Evolutionary conservation across 176 grass and related monocot species (phyloP).

Genomic region (Hordeum vulgare): DNA sequence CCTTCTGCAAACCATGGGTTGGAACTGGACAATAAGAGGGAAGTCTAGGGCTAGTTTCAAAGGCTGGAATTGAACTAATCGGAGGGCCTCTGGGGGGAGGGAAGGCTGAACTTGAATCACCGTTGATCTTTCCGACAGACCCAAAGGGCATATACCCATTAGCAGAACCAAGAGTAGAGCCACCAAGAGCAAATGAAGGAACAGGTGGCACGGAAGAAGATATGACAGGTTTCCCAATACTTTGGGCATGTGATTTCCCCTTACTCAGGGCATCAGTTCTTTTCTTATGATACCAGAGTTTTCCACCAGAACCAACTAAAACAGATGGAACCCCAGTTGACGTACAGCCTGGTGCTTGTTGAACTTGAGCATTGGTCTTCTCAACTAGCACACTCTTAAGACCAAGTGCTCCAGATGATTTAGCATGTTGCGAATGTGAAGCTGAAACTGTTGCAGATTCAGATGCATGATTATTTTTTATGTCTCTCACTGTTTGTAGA

Average conservation of each 20-base stretch:
- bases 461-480: background rate
- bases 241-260: slow-evolving; percentile 3
- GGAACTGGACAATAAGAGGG: background rate
- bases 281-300: slow-evolving; percentile 12
- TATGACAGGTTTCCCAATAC: slow-evolving; percentile 32
- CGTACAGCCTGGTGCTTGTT: background rate
- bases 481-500: background rate
- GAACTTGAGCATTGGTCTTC: slow-evolving; percentile 2
- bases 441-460: background rate
- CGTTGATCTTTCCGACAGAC: background rate
- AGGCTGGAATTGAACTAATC: background rate
- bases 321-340: background rate
- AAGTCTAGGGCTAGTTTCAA: background rate
- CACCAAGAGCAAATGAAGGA: background rate
- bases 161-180: background rate
- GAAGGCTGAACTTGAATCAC: background rate
- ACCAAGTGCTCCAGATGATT: slow-evolving; percentile 12
- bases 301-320: slow-evolving; percentile 21
- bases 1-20: background rate
- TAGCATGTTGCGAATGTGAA: background rate
- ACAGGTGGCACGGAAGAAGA: background rate
- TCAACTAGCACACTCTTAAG: slow-evolving; percentile 27
- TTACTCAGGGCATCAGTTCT: slow-evolving; percentile 17
- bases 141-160: background rate
- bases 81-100: background rate